A percentile compares a stretch with the other conserved stretches of the same genome.
Evolutionary conservation across 345 rosid genomes (phyloP).

Genomic region (Dimocarpus longan): DNA sequence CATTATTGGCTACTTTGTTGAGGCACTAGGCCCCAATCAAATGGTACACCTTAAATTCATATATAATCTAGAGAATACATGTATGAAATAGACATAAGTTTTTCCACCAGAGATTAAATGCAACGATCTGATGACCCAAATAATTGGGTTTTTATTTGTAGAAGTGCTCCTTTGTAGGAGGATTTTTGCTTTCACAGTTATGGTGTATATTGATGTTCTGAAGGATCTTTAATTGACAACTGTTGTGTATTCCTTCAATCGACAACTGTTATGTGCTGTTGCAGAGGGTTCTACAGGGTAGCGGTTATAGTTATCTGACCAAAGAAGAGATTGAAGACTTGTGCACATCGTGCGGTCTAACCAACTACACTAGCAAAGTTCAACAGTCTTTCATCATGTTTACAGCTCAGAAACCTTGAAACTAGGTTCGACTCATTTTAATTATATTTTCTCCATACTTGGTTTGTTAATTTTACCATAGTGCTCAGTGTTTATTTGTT

Average conservation of each 20-base stretch:
- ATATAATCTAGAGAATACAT: background rate
- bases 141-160: background rate
- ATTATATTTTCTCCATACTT: conserved; percentile 25
- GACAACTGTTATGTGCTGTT: conserved; percentile 2
- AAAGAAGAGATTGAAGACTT: conserved; percentile 82
- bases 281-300: conserved; percentile 52
- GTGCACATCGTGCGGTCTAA: conserved; percentile 81
- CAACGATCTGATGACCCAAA: background rate
- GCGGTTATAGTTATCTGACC: conserved; percentile 50
- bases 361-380: conserved; percentile 64
- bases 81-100: background rate
- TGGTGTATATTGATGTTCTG: background rate
- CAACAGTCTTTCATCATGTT: conserved; percentile 83
- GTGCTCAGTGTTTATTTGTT: background rate
- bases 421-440: conserved; percentile 22
- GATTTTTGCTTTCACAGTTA: background rate
- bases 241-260: no score
- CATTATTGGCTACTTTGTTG: background rate
- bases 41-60: background rate
- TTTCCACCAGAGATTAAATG: background rate
- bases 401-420: conserved; percentile 85
- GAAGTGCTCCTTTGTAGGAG: no score
- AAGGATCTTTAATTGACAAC: background rate
- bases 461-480: conserved; percentile 12
- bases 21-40: background rate